Conservation (phyloP, 768 basidiomycete species). For the Lepiota brunneoincarnata region DNA sequence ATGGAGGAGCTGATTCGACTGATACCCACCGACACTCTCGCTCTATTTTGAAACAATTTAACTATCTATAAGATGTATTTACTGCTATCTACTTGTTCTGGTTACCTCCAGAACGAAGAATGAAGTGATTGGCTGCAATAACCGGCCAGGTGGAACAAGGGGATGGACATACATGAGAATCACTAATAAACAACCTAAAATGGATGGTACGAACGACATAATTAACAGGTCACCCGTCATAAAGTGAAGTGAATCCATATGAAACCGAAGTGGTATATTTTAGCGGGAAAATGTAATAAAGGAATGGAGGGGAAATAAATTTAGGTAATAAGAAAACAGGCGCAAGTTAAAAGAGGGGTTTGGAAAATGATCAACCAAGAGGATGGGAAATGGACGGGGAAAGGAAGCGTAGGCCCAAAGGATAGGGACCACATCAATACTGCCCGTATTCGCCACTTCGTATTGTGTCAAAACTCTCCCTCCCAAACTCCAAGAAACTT, state of each 20-base stretch:
- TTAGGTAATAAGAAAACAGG: neutral
- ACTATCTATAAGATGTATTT: neutral
- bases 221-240: slow-evolving; percentile 3
- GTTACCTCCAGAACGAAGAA: neutral
- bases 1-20: too few relatives aligned
- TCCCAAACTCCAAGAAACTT: slow-evolving; percentile 53
- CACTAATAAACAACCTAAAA: slow-evolving; percentile 2
- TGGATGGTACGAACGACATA: slow-evolving; percentile 1
- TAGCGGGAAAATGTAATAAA: too few relatives aligned
- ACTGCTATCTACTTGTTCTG: neutral
- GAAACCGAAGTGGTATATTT: too few relatives aligned
- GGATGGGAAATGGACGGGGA: too few relatives aligned
- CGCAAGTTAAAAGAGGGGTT: too few relatives aligned
- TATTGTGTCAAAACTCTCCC: slow-evolving; percentile 50
- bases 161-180: neutral
- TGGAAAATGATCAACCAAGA: too few relatives aligned
- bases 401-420: neutral
- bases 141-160: neutral
- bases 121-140: neutral
- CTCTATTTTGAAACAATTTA: neutral
- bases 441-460: slow-evolving; percentile 23
- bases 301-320: too few relatives aligned
- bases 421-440: neutral
- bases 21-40: too few relatives aligned
- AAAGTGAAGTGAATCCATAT: neutral